These are phyloP conservation scores for Candida taoyuanica DNA, from an alignment of 805 yeast species.

Conservation along the genomic window DNA sequence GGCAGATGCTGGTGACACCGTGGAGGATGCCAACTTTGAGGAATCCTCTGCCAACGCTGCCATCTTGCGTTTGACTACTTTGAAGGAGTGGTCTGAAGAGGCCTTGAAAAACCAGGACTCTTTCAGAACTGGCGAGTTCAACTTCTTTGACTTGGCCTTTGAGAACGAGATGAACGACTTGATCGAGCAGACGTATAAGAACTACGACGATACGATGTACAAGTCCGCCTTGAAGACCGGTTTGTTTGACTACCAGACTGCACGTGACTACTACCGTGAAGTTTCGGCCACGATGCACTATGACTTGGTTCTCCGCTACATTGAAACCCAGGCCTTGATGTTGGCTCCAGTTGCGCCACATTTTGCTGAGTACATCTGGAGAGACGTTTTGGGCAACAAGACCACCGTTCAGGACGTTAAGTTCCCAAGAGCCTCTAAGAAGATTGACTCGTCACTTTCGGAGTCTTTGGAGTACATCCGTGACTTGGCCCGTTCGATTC, in stretches of 20 bases:
- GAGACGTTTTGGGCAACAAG: constrained; percentile 67
- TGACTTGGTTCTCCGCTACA: constrained; percentile 74
- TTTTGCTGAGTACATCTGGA: constrained; percentile 84
- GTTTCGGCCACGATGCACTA: constrained; percentile 65
- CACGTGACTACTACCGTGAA: constrained; percentile 96
- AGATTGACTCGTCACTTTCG: constrained; percentile 54
- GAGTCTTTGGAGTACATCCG: constrained; percentile 80
- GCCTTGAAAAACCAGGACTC: constrained; percentile 45
- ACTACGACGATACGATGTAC: constrained; percentile 69
- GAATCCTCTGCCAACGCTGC: constrained; percentile 97
- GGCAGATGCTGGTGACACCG: constrained; percentile 97
- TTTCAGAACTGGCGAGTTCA: constrained; percentile 49
- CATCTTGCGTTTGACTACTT: constrained; percentile 82
- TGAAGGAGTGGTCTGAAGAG: constrained; percentile 95
- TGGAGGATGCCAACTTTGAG: constrained; percentile 97
- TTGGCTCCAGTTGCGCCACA: constrained; percentile 95
- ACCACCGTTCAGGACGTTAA: constrained; percentile 65
- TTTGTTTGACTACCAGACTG: constrained; percentile 88
- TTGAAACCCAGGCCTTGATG: constrained; percentile 80
- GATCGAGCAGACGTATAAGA: constrained; percentile 66
- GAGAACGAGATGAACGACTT: constrained; percentile 89
- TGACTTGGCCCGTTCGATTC: constrained; percentile 70
- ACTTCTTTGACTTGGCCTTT: constrained; percentile 82
- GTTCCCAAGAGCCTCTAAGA: constrained; percentile 76
- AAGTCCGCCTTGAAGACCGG: constrained; percentile 89